These are phyloP conservation scores for Chamaecrista fasciculata DNA, from an alignment of 306 rosid species.

Conservation along the genomic window DNA sequence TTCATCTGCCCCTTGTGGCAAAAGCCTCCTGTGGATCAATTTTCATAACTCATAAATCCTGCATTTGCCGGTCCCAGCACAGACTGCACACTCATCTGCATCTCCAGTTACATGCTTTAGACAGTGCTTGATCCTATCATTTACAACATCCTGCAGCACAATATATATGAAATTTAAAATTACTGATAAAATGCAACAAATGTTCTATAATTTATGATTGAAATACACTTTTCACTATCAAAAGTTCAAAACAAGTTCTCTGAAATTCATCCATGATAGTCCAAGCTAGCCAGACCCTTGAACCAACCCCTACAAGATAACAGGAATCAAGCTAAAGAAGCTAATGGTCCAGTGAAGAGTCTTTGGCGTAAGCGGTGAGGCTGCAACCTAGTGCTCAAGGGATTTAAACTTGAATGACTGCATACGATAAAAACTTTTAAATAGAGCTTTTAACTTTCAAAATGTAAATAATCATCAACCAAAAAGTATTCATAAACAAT, in stretches of 20 bases:
- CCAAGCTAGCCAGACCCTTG: not conserved
- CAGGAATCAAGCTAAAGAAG: not conserved
- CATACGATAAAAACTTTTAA: not conserved
- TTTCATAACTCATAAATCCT: conserved; percentile 42
- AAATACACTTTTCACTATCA: not conserved
- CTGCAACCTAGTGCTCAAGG: not conserved
- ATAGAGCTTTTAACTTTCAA: not conserved
- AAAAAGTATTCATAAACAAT: not conserved
- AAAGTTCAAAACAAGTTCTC: not conserved
- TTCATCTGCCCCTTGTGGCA: not conserved
- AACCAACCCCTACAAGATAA: conserved; percentile 6
- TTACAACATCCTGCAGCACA: conserved; percentile 74
- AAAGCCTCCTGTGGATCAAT: not conserved
- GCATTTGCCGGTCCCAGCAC: conserved; percentile 88
- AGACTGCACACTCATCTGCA: conserved; percentile 69
- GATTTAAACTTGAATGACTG: not conserved
- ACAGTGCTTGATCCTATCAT: conserved; percentile 78
- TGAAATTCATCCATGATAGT: not conserved
- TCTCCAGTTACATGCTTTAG: conserved; percentile 75
- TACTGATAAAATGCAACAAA: conserved; percentile 1
- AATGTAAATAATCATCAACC: not conserved
- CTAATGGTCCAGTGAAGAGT: not conserved
- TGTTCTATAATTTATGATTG: not conserved
- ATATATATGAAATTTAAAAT: conserved; percentile 25
- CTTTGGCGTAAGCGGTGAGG: conserved; percentile 5